Evolutionary conservation across 495 filamentous ascomycete species (phyloP).

Genomic region (Penicillium tannophilum): DNA sequence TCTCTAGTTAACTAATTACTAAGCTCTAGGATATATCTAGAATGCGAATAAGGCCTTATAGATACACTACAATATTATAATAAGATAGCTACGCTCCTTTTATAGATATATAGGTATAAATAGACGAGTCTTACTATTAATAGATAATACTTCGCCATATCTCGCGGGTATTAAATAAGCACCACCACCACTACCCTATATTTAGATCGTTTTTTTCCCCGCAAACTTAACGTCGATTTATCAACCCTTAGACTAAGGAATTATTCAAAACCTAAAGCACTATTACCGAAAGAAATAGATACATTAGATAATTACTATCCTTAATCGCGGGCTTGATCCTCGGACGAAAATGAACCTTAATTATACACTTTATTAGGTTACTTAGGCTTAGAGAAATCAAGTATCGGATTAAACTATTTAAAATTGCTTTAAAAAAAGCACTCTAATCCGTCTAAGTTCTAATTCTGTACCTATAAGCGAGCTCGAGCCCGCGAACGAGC

Average conservation of each 20-base stretch:
- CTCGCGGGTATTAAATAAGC: too few species aligned
- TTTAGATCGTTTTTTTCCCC: too few species aligned
- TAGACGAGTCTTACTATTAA: too few species aligned
- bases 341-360: slow-evolving; percentile 2
- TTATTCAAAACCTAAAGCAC: slow-evolving; percentile 31
- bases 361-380: slow-evolving; percentile 10
- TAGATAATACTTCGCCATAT: too few species aligned
- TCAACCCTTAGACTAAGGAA: slow-evolving; percentile 33
- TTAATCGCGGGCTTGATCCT: slow-evolving; percentile 9
- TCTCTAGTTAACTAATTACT: too few species aligned
- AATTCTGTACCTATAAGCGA: background rate
- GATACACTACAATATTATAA: too few species aligned
- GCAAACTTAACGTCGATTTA: slow-evolving; percentile 25
- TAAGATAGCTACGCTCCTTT: too few species aligned
- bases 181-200: too few species aligned
- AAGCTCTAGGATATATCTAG: too few species aligned
- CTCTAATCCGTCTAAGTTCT: background rate
- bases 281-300: slow-evolving; percentile 28
- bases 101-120: too few species aligned
- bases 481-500: too few species aligned
- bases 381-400: slow-evolving; percentile 1
- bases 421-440: slow-evolving; percentile 8
- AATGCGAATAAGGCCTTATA: too few species aligned
- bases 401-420: slow-evolving; percentile 4
- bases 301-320: slow-evolving; percentile 13